phyloP scores from a whole-genome alignment of 495 filamentous ascomycete genomes.

The Opeltia flavorubescens region DNA sequence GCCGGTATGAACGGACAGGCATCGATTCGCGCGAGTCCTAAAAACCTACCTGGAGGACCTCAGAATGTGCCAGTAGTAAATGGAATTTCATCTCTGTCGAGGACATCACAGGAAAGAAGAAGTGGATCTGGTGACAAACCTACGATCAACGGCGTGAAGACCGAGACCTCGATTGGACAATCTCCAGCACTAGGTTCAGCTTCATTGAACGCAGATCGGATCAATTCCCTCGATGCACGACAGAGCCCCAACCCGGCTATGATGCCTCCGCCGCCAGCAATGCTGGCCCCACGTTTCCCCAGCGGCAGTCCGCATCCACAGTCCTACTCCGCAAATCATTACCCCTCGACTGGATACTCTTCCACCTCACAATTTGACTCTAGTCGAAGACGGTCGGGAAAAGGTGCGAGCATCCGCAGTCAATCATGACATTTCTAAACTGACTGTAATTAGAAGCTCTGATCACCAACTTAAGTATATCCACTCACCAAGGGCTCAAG shows the following conservation, averaged over 20 bases:
- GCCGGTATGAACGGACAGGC: conserved; percentile 30
- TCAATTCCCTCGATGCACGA: conserved; percentile 17
- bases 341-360: conserved; percentile 10
- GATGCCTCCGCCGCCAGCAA: conserved; percentile 23
- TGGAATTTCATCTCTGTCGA: conserved; percentile 4
- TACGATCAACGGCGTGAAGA: conserved; percentile 29
- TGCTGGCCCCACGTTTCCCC: conserved; percentile 18
- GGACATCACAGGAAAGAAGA: conserved; percentile 9
- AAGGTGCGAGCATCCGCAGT: conserved; percentile 28
- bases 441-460: conserved; percentile 41
- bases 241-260: conserved; percentile 15
- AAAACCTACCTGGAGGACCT: conserved; percentile 17
- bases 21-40: conserved; percentile 8
- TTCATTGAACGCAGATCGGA: conserved; percentile 14
- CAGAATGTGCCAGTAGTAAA: conserved; percentile 10
- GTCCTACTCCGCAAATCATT: conserved; percentile 11
- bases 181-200: conserved; percentile 20
- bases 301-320: conserved; percentile 23
- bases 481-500: conserved; percentile 48
- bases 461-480: conserved; percentile 49
- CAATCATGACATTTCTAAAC: conserved; percentile 3
- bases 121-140: conserved; percentile 22
- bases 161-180: conserved; percentile 25
- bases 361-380: conserved; percentile 21
- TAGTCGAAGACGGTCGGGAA: conserved; percentile 32